These are phyloP conservation scores for Kuraishia floccosa DNA, from an alignment of 805 yeast genomes.

Conservation along the genomic window DNA sequence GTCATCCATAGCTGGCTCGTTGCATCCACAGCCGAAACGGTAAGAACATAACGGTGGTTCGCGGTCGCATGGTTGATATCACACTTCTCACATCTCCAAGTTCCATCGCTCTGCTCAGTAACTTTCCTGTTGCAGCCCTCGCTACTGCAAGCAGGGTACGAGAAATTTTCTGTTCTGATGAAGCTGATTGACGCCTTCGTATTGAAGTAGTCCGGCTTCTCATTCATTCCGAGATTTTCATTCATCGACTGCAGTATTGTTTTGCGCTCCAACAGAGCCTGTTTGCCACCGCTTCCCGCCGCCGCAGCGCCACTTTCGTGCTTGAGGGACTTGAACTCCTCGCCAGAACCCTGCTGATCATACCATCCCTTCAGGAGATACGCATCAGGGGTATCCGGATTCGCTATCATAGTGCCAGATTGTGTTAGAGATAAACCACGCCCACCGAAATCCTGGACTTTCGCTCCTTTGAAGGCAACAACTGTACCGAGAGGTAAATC, in stretches of 20 bases:
- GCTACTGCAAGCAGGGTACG: slow-evolving; percentile 81
- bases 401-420: slow-evolving; percentile 61
- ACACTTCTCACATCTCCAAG: slow-evolving; percentile 94
- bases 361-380: slow-evolving; percentile 91
- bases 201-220: slow-evolving; percentile 69
- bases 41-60: slow-evolving; percentile 66
- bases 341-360: slow-evolving; percentile 62
- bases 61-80: slow-evolving; percentile 60
- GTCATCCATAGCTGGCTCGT: slow-evolving; percentile 83
- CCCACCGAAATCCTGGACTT: slow-evolving; percentile 83
- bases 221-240: slow-evolving; percentile 61
- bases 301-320: slow-evolving; percentile 28
- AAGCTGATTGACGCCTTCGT: slow-evolving; percentile 66
- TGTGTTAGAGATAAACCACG: slow-evolving; percentile 73
- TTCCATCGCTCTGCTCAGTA: slow-evolving; percentile 55
- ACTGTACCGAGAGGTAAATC: slow-evolving; percentile 65
- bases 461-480: slow-evolving; percentile 86
- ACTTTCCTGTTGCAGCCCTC: slow-evolving; percentile 81
- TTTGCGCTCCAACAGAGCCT: slow-evolving; percentile 44
- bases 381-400: slow-evolving; percentile 88
- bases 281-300: slow-evolving; percentile 19
- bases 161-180: slow-evolving; percentile 63
- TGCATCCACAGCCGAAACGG: slow-evolving; percentile 66
- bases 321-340: slow-evolving; percentile 51
- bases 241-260: slow-evolving; percentile 54